Base-by-base conservation (phyloP, 768 basidiomycete species). In the Flagelloscypha sp. region DNA sequence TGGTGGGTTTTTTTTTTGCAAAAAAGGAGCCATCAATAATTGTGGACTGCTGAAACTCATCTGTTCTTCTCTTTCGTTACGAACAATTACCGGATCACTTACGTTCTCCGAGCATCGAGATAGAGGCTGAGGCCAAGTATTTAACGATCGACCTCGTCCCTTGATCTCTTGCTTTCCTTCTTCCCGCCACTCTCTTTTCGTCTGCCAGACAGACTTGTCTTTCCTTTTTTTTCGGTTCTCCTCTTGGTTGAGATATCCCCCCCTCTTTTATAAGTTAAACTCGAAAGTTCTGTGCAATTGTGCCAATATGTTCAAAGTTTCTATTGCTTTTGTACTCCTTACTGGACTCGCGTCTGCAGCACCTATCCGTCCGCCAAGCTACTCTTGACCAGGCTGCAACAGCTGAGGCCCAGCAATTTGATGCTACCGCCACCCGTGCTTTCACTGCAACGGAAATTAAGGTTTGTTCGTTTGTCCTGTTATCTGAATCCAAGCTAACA, bases 351-450 rank as follows among this genome's bases (percentile, higher is more conserved):
- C 42, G 13, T n/a, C 42, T 19, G 38, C 48, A 9, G 45, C 19
- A 17, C 48, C 47, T 27, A 5, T 51, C 9, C 18, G 18, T 10
- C 39, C 44, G 47, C 24, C 43, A 36, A 7, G 47, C 38, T 8
- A 29, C 39, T 12, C 40, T 51, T 13, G 21, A 51, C 20, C 27
- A 27, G 8, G 30, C 45, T 5, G 47, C 43, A 1, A 34, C 31
- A 7, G 48, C 48, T 12, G 34, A 49, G 29, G 48, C 50, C 4
- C 50, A 52, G 37, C 30, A 38, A 7, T 22, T 24, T 2, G 50
- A 52, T 16, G 24, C 36, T 22, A 46, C 48, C 4, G 50, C 50
- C 10, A 49, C 43, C 16, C 48, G 48, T 18, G 50, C 50, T 3
- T 40, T 49, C 28, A 45, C 48, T 30, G 45, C 42, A 7, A 40